These are phyloP conservation scores for Mycena kentingensis DNA, from an alignment of 768 basidiomycete genomes.

Conservation along the genomic window DNA sequence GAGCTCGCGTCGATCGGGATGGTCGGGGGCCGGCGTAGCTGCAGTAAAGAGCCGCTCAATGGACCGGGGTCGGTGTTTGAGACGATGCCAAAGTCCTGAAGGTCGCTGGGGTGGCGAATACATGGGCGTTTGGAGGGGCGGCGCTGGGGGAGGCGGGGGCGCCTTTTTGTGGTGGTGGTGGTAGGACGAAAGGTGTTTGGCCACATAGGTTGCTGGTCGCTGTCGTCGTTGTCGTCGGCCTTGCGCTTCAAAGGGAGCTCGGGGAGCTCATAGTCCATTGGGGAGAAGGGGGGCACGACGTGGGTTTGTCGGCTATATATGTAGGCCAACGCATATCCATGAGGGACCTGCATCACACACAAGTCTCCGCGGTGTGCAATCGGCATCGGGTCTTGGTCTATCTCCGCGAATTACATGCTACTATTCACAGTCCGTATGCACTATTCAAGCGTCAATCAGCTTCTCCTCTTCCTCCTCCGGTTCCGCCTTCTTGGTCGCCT, in stretches of 20 bases:
- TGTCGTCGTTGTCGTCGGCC: slow-evolving; percentile 52
- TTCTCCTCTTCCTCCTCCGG: slow-evolving; percentile 41
- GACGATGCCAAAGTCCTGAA: slow-evolving; percentile 50
- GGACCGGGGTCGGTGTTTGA: slow-evolving; percentile 46
- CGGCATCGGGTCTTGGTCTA: neutral
- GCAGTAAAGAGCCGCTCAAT: slow-evolving; percentile 46
- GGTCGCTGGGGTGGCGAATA: slow-evolving; percentile 36
- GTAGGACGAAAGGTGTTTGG: slow-evolving; percentile 20
- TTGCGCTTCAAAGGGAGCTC: slow-evolving; percentile 69
- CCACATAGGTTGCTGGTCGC: slow-evolving; percentile 30
- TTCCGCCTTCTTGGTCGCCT: slow-evolving; percentile 65
- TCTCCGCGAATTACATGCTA: neutral
- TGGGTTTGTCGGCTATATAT: slow-evolving; percentile 39
- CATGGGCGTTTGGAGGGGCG: slow-evolving; percentile 27
- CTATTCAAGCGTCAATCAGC: slow-evolving; percentile 49
- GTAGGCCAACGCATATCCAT: slow-evolving; percentile 46
- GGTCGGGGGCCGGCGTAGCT: slow-evolving; percentile 32
- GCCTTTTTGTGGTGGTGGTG: slow-evolving; percentile 35
- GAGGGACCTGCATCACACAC: slow-evolving; percentile 23
- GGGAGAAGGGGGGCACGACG: slow-evolving; percentile 28
- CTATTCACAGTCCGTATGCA: no score
- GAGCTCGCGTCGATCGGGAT: slow-evolving; percentile 47
- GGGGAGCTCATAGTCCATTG: slow-evolving; percentile 62
- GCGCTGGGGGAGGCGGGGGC: slow-evolving; percentile 37
- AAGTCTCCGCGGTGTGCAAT: slow-evolving; percentile 1